phyloP scores from a whole-genome alignment of 805 yeast species.

The Cyberlindnera euphorbiiphila region DNA sequence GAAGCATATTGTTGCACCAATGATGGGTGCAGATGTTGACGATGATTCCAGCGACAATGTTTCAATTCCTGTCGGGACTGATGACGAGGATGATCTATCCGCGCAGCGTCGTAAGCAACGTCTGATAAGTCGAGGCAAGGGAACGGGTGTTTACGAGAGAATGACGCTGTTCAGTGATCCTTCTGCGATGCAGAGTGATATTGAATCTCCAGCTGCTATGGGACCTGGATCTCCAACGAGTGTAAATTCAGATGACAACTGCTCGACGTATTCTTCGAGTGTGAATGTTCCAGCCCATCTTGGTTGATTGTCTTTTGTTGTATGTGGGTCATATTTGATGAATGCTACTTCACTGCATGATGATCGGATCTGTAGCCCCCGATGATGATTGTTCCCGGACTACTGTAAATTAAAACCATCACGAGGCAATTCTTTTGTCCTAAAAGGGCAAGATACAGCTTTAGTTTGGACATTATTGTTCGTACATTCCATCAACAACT shows the following conservation, averaged over 20 bases:
- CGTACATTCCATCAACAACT: too few species aligned
- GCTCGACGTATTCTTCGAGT: constrained; percentile 29
- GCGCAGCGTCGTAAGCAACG: constrained; percentile 27
- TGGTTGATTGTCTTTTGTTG: too few species aligned
- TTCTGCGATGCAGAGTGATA: constrained; percentile 12
- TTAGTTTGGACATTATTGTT: too few species aligned
- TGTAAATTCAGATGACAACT: constrained; percentile 28
- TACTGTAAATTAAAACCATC: too few species aligned
- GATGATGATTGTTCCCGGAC: too few species aligned
- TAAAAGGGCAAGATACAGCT: too few species aligned
- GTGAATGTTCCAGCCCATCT: constrained; percentile 25
- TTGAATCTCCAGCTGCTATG: constrained; percentile 26
- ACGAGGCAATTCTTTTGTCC: too few species aligned
- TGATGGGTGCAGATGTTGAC: constrained; percentile 7
- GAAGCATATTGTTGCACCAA: constrained; percentile 5
- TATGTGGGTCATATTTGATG: too few species aligned
- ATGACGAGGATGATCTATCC: constrained; percentile 22
- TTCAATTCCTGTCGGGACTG: constrained; percentile 24
- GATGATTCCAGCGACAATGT: constrained; percentile 21
- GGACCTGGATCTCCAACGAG: constrained; percentile 30
- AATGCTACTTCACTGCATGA: too few species aligned
- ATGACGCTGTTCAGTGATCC: constrained; percentile 6
- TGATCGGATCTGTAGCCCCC: too few species aligned
- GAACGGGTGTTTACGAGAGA: constrained; percentile 1
- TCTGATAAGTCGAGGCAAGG: constrained; percentile 20